A percentile compares a stretch with the other conserved stretches of the same genome.
Evolutionary conservation across 2,329 filamentous ascomycete species (phyloP).

Genomic region (Alternaria tenuissima): DNA sequence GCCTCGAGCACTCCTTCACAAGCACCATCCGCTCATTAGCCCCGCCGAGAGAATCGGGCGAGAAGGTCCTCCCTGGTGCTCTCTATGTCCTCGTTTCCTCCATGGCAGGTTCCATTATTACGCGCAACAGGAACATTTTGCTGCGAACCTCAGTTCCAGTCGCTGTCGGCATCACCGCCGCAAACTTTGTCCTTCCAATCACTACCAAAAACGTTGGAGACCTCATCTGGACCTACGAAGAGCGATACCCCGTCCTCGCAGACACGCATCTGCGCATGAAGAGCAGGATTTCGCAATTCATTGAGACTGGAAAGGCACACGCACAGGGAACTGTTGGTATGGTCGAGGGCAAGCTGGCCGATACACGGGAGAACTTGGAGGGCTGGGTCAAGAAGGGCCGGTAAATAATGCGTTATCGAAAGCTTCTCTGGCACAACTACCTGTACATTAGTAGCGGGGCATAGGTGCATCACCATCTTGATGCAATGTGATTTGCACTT

Average conservation of each 20-base stretch:
- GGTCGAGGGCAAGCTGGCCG: constrained; percentile 81
- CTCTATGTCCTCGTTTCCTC: constrained; percentile 93
- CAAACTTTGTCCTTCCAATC: constrained; percentile 83
- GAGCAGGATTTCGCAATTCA: constrained; percentile 72
- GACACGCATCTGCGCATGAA: constrained; percentile 79
- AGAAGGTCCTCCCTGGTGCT: constrained; percentile 86
- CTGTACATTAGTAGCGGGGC: constrained; percentile 26
- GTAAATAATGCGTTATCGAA: constrained; percentile 54
- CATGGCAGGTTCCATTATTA: constrained; percentile 93
- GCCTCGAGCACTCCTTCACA: constrained; percentile 89
- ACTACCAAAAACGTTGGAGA: constrained; percentile 90
- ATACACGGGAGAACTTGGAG: constrained; percentile 79
- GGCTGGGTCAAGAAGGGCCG: constrained; percentile 91
- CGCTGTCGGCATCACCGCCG: constrained; percentile 81
- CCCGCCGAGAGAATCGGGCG: constrained; percentile 82
- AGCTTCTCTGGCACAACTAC: constrained; percentile 20
- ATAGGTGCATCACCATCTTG: constrained; percentile 10
- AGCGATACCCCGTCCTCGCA: constrained; percentile 82
- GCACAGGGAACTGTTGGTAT: constrained; percentile 73
- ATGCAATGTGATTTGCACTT: constrained; percentile 12
- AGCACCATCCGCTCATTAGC: constrained; percentile 87
- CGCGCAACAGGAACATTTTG: constrained; percentile 85
- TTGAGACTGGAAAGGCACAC: constrained; percentile 78
- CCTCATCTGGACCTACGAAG: constrained; percentile 91
- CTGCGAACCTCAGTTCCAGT: constrained; percentile 80